These are phyloP conservation scores for sorghum (Sorghum bicolor) DNA, from an alignment of 176 grass and related monocot species.

Conservation along the genomic window Sorghum_bicolor_NCBIv3 NC_012879.2:5305501-5306000, in stretches of 20 bases:
- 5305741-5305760: background rate
- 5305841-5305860: background rate
- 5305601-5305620: too few relatives aligned
- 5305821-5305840: background rate
- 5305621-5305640: too few relatives aligned
- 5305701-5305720: too few relatives aligned
- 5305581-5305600: too few relatives aligned
- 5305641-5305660: too few relatives aligned
- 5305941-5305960: background rate
- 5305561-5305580: too few relatives aligned
- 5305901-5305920: background rate
- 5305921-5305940: constrained; percentile 1
- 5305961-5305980: background rate
- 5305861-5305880: background rate
- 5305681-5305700: too few relatives aligned
- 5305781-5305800: background rate
- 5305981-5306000: background rate
- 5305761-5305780: background rate
- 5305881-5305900: background rate
- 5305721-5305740: background rate
- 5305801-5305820: background rate
- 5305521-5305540: background rate
- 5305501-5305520: background rate
- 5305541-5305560: too few relatives aligned
- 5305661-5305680: too few relatives aligned